Percentiles rank a stretch among this genome's conserved stretches.
Conservation (phyloP, 768 basidiomycete species). For the Ramaria rubella region DNA sequence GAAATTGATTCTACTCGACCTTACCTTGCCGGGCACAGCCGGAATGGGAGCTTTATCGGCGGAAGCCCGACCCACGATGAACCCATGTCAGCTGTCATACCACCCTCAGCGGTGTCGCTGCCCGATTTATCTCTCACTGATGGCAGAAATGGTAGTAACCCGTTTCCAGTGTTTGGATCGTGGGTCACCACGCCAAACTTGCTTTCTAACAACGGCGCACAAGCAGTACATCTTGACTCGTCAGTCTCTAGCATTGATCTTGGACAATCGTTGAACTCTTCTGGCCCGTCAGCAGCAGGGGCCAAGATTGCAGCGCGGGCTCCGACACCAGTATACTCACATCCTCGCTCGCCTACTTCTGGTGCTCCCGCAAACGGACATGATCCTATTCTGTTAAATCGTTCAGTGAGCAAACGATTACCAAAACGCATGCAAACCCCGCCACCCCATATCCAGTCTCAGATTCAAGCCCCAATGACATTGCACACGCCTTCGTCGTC, state of each 20-base stretch:
- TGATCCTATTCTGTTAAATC: constrained; percentile 9
- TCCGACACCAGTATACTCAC: constrained; percentile 6
- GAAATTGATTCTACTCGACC: constrained; percentile 1
- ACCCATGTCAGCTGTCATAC: neutral
- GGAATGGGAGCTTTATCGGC: constrained; percentile 51
- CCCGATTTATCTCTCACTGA: constrained; percentile 50
- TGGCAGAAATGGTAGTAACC: neutral
- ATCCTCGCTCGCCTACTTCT: constrained; percentile 43
- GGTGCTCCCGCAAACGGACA: constrained; percentile 32
- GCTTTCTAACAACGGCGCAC: neutral
- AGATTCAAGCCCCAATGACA: constrained; percentile 7
- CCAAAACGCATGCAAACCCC: constrained; percentile 41
- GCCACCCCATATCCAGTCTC: constrained; percentile 1
- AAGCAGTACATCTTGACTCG: neutral
- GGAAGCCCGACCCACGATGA: constrained; percentile 20
- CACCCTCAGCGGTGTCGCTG: constrained; percentile 32
- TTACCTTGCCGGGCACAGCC: constrained; percentile 33
- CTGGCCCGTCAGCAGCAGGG: neutral
- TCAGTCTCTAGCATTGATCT: constrained; percentile 7
- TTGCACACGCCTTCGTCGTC: constrained; percentile 10
- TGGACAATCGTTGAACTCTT: neutral
- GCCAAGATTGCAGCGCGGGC: neutral
- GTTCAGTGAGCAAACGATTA: constrained; percentile 30
- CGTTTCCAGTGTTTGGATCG: neutral
- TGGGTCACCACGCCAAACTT: neutral